A percentile compares a stretch with the other conserved stretches of the same genome.
Evolutionary conservation across 2,329 filamentous ascomycete species (phyloP).

Genomic region (Epichloe sylvatica): DNA sequence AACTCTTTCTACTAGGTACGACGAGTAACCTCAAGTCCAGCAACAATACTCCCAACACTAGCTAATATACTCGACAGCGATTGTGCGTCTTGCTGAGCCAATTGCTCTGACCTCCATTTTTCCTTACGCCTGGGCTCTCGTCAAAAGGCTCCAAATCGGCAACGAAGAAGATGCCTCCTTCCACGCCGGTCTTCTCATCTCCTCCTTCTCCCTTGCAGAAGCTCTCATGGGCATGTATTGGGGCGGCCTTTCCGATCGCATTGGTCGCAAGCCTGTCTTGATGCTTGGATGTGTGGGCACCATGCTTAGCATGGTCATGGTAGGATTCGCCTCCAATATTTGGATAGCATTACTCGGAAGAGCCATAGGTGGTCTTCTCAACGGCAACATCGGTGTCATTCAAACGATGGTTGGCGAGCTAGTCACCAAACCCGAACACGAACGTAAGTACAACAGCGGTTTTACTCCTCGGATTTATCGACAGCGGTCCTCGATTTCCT

Average conservation of each 20-base stretch:
- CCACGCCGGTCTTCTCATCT: conserved; percentile 79
- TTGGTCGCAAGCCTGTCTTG: conserved; percentile 76
- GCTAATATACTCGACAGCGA: conserved; percentile 40
- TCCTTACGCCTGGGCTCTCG: conserved; percentile 77
- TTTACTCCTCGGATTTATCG: too few relatives aligned
- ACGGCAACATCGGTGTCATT: conserved; percentile 83
- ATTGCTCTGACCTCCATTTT: conserved; percentile 89
- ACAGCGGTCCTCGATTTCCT: background rate
- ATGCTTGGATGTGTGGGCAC: conserved; percentile 71
- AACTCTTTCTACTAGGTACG: conserved; percentile 75
- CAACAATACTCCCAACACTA: background rate
- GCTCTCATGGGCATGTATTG: conserved; percentile 76
- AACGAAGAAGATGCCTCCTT: conserved; percentile 64
- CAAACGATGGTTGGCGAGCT: conserved; percentile 89
- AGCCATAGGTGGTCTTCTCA: conserved; percentile 65
- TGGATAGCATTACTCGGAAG: conserved; percentile 69
- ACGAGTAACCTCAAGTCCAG: background rate
- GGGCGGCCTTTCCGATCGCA: conserved; percentile 67
- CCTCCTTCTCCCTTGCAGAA: conserved; percentile 72
- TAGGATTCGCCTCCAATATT: conserved; percentile 71
- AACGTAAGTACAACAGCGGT: conserved; percentile 46
- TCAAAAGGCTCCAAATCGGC: conserved; percentile 62
- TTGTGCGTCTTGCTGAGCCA: conserved; percentile 83
- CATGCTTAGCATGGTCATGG: conserved; percentile 66
- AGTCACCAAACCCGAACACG: conserved; percentile 69